Conservation (phyloP, 306 rosid species). For the Cicer cuneatum region DNA sequence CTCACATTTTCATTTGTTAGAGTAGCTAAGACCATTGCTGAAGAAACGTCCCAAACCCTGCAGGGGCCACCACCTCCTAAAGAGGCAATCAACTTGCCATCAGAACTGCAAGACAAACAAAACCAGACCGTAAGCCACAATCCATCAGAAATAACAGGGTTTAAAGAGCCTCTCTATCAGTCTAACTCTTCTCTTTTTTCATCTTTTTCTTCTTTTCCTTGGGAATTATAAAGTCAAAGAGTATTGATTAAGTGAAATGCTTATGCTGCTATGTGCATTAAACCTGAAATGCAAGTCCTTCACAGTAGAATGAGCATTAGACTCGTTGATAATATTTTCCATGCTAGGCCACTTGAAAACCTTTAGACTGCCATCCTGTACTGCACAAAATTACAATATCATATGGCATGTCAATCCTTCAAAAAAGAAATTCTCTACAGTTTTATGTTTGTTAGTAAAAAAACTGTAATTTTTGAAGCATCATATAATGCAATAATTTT, state of each 20-base stretch:
- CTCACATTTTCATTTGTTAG: slow-evolving; percentile 76
- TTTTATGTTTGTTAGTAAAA: slow-evolving; percentile 35
- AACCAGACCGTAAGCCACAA: slow-evolving; percentile 43
- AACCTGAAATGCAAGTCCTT: slow-evolving; percentile 93
- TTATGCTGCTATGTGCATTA: slow-evolving; percentile 36
- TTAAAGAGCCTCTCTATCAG: not conserved
- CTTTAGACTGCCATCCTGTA: slow-evolving; percentile 89
- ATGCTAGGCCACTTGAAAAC: slow-evolving; percentile 93
- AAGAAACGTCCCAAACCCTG: slow-evolving; percentile 85
- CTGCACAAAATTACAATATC: slow-evolving; percentile 69
- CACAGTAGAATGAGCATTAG: slow-evolving; percentile 67
- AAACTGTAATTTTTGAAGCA: slow-evolving; percentile 49
- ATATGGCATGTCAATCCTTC: slow-evolving; percentile 44
- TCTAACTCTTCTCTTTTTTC: slow-evolving; percentile 7
- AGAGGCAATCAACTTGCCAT: slow-evolving; percentile 79
- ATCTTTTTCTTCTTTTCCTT: slow-evolving; percentile 29
- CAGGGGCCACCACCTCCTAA: slow-evolving; percentile 87
- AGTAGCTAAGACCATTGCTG: slow-evolving; percentile 61
- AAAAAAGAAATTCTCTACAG: slow-evolving; percentile 30
- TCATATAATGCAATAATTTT: slow-evolving; percentile 16
- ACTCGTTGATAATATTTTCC: slow-evolving; percentile 68
- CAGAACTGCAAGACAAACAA: slow-evolving; percentile 67
- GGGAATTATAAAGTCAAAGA: slow-evolving; percentile 22
- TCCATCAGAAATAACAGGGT: slow-evolving; percentile 42
- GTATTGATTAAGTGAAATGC: slow-evolving; percentile 19